A percentile compares a stretch with the other conserved stretches of the same genome.
Conservation (phyloP, 305 asterid genomes). For the Ajuga reptans region DNA sequence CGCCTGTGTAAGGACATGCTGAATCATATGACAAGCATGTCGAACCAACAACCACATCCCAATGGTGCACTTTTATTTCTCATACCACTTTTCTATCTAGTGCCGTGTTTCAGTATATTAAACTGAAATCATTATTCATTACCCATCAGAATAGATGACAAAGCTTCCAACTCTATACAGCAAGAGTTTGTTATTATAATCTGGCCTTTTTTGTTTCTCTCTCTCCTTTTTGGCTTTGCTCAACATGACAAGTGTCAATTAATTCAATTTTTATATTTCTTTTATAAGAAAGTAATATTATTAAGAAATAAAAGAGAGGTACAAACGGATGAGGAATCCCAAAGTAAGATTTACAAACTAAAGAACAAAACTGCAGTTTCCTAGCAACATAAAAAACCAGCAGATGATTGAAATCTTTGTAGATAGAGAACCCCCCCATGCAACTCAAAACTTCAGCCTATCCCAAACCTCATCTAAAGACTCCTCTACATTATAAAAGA, state of each 20-base stretch:
- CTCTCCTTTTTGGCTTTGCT: not conserved
- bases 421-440: not conserved
- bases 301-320: too few species aligned
- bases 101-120: not conserved
- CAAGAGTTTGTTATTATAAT: not conserved
- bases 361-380: not conserved
- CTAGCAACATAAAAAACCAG: not conserved
- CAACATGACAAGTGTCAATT: not conserved
- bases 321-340: too few species aligned
- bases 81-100: not conserved
- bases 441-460: not conserved
- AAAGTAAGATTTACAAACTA: too few species aligned
- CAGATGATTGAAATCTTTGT: not conserved
- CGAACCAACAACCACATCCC: not conserved
- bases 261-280: too few species aligned
- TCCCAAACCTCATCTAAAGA: not conserved
- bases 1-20: not conserved
- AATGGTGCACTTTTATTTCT: not conserved
- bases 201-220: not conserved
- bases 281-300: too few species aligned
- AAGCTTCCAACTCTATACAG: not conserved
- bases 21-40: not conserved
- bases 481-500: not conserved
- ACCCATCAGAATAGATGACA: not conserved
- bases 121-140: not conserved